Conservation (phyloP, 179 eudicot species). For the Spinacia oleracea region DNA sequence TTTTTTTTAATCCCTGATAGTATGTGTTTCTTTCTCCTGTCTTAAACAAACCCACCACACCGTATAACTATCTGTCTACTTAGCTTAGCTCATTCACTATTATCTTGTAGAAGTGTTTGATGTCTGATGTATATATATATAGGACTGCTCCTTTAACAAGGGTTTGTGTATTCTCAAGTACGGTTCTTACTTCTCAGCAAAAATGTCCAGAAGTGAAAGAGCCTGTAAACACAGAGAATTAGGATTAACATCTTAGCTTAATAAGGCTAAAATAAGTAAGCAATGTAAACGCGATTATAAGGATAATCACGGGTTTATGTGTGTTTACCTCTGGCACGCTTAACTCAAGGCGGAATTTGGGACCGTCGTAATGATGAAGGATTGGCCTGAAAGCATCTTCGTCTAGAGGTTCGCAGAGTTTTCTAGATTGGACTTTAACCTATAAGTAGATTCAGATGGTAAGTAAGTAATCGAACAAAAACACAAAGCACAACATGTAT, state of each 20-base stretch:
- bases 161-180: slow-evolving; percentile 30
- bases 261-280: too few relatives aligned
- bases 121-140: background rate
- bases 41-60: background rate
- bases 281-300: background rate
- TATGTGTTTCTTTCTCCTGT: background rate
- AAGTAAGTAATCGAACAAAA: background rate
- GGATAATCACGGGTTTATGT: background rate
- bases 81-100: background rate
- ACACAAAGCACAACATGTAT: background rate
- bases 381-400: slow-evolving; percentile 97
- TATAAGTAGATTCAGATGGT: slow-evolving; percentile 23
- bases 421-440: slow-evolving; percentile 73
- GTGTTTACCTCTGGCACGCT: slow-evolving; percentile 77
- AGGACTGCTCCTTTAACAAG: background rate
- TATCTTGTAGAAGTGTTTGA: background rate
- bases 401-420: slow-evolving; percentile 77
- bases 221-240: slow-evolving; percentile 44
- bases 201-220: slow-evolving; percentile 69
- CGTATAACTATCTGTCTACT: slow-evolving; percentile 7
- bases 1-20: background rate
- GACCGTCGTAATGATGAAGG: slow-evolving; percentile 96
- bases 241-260: background rate
- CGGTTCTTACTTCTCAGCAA: slow-evolving; percentile 31
- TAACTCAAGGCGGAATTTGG: slow-evolving; percentile 93